Evolutionary conservation across 805 yeast genomes (phyloP), one percentile per base, ranked within the genome.

Genomic region (Candida sithepensis): DNA sequence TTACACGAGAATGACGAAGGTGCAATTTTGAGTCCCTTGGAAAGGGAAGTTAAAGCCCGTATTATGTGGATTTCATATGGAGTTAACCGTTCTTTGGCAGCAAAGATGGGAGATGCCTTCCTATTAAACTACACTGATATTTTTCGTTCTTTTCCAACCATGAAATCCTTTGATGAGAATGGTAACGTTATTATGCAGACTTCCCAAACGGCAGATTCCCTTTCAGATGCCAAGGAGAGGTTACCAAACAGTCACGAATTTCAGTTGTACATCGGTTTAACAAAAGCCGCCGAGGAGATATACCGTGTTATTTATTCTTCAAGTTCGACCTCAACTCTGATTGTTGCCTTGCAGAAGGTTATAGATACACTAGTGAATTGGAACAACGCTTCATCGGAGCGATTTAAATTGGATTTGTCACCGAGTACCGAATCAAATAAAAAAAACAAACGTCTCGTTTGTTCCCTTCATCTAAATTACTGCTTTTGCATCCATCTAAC

Each of bases 401-500:
- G 51, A 13, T 46, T 53, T 33, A 51, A 44, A 26, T 43, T 58
- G 10, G 48, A 46, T n/a, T 41, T 39, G 26, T 10, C 24, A 8
- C 22, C 33, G 3, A 49, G n/a, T n/a, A 40, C 43, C 13, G 18
- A 21, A 9, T 21, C 18, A 14, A 22, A 21, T 22, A 52, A 32
- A 22, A 57, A 52, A 41, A 50, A 49, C 23, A 51, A 53, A 30
- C 39, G 66, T 36, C 37, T 58, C 20, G 48, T 59, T 4, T 60
- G 49, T 40, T 59, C 64, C 2, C 44, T 61, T 18, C 63, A 61
- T 46, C 47, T 61, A 40, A 59, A 58, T 30, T 57, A 59, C 39
- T 59, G 63, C 42, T 60, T 52, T 40, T 61, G 64, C 34, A 56
- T 61, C 37, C 61, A 61, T 46, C 47, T 61, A 21, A 60, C 66